Conservation (phyloP, 768 basidiomycete genomes). For the Mycena olivaceomarginata region DNA sequence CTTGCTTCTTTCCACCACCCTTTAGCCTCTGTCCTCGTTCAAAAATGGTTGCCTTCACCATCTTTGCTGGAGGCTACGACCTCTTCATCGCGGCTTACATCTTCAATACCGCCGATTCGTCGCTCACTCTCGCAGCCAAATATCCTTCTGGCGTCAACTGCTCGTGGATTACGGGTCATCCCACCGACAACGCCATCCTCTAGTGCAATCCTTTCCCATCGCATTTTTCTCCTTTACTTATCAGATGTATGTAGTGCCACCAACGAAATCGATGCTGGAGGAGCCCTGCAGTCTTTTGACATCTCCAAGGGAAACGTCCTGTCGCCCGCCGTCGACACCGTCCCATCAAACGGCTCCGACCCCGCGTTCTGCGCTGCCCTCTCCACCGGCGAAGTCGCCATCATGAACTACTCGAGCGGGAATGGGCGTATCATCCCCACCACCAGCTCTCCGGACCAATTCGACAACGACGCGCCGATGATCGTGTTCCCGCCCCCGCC, state of each 20-base stretch:
- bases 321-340: conserved; percentile 65
- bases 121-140: conserved; percentile 68
- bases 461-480: conserved; percentile 59
- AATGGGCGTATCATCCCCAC: conserved; percentile 75
- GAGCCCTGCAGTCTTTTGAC: conserved; percentile 76
- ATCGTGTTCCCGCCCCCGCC: conserved; percentile 71
- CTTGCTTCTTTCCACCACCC: neutral
- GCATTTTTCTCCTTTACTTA: neutral
- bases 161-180: conserved; percentile 78
- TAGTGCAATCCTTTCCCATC: conserved; percentile 67
- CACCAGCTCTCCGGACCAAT: conserved; percentile 55
- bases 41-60: conserved; percentile 79
- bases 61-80: conserved; percentile 81
- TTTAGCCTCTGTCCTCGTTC: neutral
- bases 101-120: conserved; percentile 72
- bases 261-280: conserved; percentile 67
- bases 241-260: conserved; percentile 64
- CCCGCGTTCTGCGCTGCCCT: conserved; percentile 73
- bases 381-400: conserved; percentile 74
- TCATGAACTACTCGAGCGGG: conserved; percentile 76
- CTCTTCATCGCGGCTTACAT: conserved; percentile 78
- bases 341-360: conserved; percentile 67
- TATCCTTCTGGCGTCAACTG: conserved; percentile 71
- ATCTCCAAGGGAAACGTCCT: conserved; percentile 67
- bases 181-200: conserved; percentile 74